Evolutionary conservation across 257 asterid genomes (phyloP).

Genomic region (Galeopsis tetrahit): DNA sequence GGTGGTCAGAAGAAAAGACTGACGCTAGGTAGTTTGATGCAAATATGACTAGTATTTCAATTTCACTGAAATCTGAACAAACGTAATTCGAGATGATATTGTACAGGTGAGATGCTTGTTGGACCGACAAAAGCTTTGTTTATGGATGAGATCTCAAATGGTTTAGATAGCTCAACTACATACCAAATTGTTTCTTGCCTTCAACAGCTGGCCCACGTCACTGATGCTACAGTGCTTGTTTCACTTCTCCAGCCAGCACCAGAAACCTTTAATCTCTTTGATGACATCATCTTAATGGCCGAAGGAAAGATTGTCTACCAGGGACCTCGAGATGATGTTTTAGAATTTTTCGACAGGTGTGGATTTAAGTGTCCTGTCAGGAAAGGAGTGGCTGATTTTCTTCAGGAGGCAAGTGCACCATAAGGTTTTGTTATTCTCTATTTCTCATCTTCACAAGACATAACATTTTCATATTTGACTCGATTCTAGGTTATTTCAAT

Average conservation of each 20-base stretch:
- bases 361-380: constrained; percentile 66
- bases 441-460: neutral
- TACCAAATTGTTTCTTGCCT: constrained; percentile 53
- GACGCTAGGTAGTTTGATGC: constrained; percentile 32
- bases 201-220: constrained; percentile 54
- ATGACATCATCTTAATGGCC: constrained; percentile 57
- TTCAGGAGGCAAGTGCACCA: constrained; percentile 51
- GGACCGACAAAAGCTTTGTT: constrained; percentile 63
- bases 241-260: constrained; percentile 73
- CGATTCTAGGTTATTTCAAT: constrained; percentile 53
- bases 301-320: constrained; percentile 61
- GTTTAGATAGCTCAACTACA: constrained; percentile 66
- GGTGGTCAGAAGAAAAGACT: constrained; percentile 71
- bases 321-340: constrained; percentile 46
- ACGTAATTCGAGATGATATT: neutral
- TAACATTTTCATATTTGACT: constrained; percentile 2
- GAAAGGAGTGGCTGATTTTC: constrained; percentile 71
- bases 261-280: constrained; percentile 62
- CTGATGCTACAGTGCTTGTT: constrained; percentile 52
- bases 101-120: constrained; percentile 63
- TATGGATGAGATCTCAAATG: constrained; percentile 67
- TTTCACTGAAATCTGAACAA: neutral
- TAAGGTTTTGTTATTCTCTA: neutral
- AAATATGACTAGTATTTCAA: neutral
- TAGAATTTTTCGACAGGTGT: constrained; percentile 48